Evolutionary conservation across 1,284 basidiomycete species (phyloP), one percentile per base, ranked within the genome.

Genomic region (Papiliotrema terrestris): DNA sequence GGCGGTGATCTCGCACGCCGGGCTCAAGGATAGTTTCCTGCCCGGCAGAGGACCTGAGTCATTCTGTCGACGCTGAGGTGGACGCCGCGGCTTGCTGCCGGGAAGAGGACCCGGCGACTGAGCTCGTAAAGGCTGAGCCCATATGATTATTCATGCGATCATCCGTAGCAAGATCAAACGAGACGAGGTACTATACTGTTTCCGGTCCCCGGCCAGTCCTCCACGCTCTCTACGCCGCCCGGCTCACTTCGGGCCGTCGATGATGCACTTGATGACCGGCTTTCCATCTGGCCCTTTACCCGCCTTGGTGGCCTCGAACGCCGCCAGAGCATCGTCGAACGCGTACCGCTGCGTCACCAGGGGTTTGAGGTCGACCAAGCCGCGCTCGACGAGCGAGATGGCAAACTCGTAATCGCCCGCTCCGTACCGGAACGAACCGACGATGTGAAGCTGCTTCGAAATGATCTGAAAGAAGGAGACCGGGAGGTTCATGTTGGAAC

Each of bases 281-380:
- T 78, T 80, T 32, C 82, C 82, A 60, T 80, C 78, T 37, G 73
- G 81, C 54, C 89, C 87, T 78, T 88, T 89, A 37, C 93, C 92
- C 36, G 68, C 69, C 52, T 78, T 74, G 44, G 79, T 82, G 14
- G 78, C 73, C 49, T 80, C 76, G 63, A 83, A 84, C 1, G 83
- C 83, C 59, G 77, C 73, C 51, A 78, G 61, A 0, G 83, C 80
- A 57, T 77, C 78, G 44, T 74, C 67, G 66, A 81, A 81, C 38
- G 74, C 61, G 70, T 79, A 81, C 84, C 91, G 82, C 78, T 82
- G 80, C 8, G 80, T 80, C 60, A 80, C 75, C 19, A 82, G 66
- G 17, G 80, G 78, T 54, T 79, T 79, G 55, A 83, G 78, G 61
- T 83, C 78, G 59, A 84, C 75, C 52, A 78, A 66, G 14, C 81